Percentiles rank a stretch among this genome's conserved stretches.
Evolutionary conservation across 352 stramenopile species (phyloP).

Genomic region (Phytophthora niederhauseri): DNA sequence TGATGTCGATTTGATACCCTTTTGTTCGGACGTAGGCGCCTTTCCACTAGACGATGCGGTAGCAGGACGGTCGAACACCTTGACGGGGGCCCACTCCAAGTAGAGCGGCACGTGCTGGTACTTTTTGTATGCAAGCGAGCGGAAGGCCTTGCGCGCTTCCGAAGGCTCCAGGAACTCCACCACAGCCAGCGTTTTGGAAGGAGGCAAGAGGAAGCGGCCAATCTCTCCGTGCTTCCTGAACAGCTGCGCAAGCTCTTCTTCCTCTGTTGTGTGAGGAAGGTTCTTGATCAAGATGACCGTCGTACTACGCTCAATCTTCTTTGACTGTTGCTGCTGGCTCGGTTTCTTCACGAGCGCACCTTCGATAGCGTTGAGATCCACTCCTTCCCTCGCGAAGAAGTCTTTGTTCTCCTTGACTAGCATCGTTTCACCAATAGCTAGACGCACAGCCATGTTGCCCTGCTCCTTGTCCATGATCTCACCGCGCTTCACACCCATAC

Average conservation of each 20-base stretch:
- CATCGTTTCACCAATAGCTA: constrained; percentile 98
- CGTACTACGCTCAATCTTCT: constrained; percentile 91
- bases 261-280: constrained; percentile 94
- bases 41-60: constrained; percentile 19
- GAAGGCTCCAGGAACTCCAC: constrained; percentile 96
- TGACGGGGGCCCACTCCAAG: constrained; percentile 97
- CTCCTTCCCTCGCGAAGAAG: constrained; percentile 95
- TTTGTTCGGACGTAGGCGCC: constrained; percentile 31
- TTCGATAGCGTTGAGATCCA: constrained; percentile 96
- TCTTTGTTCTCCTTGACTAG: constrained; percentile 98
- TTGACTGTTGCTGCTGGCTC: constrained; percentile 45
- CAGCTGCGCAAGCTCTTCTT: constrained; percentile 95
- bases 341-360: constrained; percentile 69
- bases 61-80: constrained; percentile 67
- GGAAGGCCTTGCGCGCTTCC: constrained; percentile 96
- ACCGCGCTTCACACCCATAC: constrained; percentile 92
- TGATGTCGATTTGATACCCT: constrained; percentile 63
- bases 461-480: constrained; percentile 96
- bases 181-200: constrained; percentile 95
- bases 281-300: constrained; percentile 99
- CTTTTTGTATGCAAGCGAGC: constrained; percentile 97
- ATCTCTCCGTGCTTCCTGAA: constrained; percentile 94
- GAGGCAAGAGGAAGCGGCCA: constrained; percentile 89
- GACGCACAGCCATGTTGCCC: constrained; percentile 97
- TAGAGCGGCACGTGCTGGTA: constrained; percentile 99